Evolutionary conservation across 2,329 filamentous ascomycete species (phyloP), one percentile per base, ranked within the genome.

Genomic region (Cercospora sp.): DNA sequence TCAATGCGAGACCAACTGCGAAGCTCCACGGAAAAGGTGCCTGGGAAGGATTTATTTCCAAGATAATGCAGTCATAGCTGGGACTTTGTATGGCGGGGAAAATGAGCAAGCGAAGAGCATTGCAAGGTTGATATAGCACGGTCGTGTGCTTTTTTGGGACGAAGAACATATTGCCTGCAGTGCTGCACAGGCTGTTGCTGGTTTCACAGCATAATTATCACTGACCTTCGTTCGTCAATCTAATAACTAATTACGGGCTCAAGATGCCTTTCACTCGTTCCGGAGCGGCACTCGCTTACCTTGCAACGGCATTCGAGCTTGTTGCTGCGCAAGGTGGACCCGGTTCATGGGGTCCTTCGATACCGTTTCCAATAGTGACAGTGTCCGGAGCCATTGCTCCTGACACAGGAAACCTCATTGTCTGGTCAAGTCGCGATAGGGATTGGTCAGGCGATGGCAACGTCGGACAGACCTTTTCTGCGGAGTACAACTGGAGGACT

Each of bases 401-500:
- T 30, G 51, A 55, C 16, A 59, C 31, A 13, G 62, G 62, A 20
- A 55, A 42, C 16, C 62, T 64, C 31, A 42, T 64, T 33, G 62
- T 64, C 51, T 64, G 62, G 62, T 64, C 62, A 5, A 33, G 42
- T 26, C 31, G 59, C 8, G 59, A 61, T 18, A 13, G 59, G 7
- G 59, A 61, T 26, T 61, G 59, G 59, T 61, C 59, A 45, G 59
- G 59, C n/a, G 59, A 61, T 45, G 59, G 59, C 31, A 61, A 61
- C n/a, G 59, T 61, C 20, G 59, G 59, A n/a, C 59, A 61, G 31
- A 61, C 59, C 31, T 61, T 61, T 39, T 65, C 64, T 36, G 51
- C 69, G 7, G 64, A 67, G 20, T 70, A 65, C 60, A 64, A 70
- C 33, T 67, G 53, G 53, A 57, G 64, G 64, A 67, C 66, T 1